Base-by-base conservation (phyloP, 768 basidiomycete genomes). In the Rhodotorula paludigena region DNA sequence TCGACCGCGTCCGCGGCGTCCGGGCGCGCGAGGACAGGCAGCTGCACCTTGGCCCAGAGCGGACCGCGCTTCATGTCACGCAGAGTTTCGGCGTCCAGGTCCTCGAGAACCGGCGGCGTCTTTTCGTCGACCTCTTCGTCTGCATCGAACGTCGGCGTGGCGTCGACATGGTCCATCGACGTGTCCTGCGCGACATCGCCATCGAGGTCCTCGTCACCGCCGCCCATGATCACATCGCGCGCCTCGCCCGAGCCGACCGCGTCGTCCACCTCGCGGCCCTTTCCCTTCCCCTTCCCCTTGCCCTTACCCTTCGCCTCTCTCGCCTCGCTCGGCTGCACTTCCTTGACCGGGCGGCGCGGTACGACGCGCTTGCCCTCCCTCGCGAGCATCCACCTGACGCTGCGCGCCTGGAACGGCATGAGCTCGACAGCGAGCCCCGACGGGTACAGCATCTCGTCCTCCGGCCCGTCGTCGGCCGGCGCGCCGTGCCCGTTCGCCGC, bases 361-460 rank as follows among this genome's bases (percentile, higher is more conserved):
- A 20, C 18, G 18, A 45, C 39, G 21, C 33, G 20, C 42, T 66
- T 66, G 28, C 71, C 79, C 77, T 73, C 79, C 28, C 71, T 33
- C 11, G 64, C 59, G 16, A 80, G 69, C 57, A 81, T 68, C 73
- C 78, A 76, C 7, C 75, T 54, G 1, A 81, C 68, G 7, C 77
- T 76, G 30, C 80, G 64, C 36, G 60, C 72, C 69, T 81, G 81
- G 68, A 81, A 81, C 2, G 81, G 81, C 15, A 78, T 73, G 0
- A 81, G 71, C 21, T 60, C 69, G 16, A 78, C 75, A 2, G 63
- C 51, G 66, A 80, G 71, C 20, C 73, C 77, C 38, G 62, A 55
- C 1, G 80, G 78, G 45, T 77, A 76, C 12, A 77, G 51, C 21
- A 60, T 35, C 23, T 67, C 61, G 39, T 73, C 71, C 39, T 72